Evolutionary conservation across 1,284 basidiomycete genomes (phyloP), one percentile per base, ranked within the genome.

Genomic region (Waitea zeae): DNA sequence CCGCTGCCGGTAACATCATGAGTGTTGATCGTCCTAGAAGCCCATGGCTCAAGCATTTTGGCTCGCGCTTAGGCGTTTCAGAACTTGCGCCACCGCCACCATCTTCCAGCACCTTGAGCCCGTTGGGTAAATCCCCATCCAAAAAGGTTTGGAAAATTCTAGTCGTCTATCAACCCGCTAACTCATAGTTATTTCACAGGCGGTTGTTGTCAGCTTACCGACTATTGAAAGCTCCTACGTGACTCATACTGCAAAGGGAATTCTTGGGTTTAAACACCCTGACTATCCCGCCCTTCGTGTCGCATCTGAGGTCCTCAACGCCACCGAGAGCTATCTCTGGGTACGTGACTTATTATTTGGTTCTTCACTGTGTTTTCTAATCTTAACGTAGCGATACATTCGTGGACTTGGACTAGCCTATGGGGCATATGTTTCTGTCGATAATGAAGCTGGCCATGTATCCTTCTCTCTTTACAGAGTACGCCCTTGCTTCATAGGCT

Each of bases 261-360:
- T 88, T 31, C 59, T 64, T 48, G 86, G 87, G 12, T 89, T 81
- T 51, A 54, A 71, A 41, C 79, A 96, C 51, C 72, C 80, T 1
- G 88, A 96, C 43, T 79, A 79, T 39, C 81, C 93, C 1, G 81
- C 82, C 12, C 58, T 96, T 20, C 70, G 76, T 20, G 70, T 98
- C n/a, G 79, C 90, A 1, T 58, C 81, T 5, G 81, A 90, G 41
- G 74, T 92, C 3, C 60, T 99, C 33, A 96, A 96, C 45, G 93
- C 89, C 2, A 78, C 90, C 34, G 95, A 98, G 59, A 83, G 83
- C 43, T 96, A 81, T 53, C 70, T 98, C 38, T 98, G 95, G 93
- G 81, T 82, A 57, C 41, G 57, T 41, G 7, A n/a, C 22, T 30
- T 17, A 22, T 36, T 20, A 26, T 33, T 20, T 27, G 35, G 20